A percentile compares a stretch with the other conserved stretches of the same genome.
phyloP scores from a whole-genome alignment of 2,329 filamentous ascomycete genomes.

The Chrysosporium keratinophilum region DNA sequence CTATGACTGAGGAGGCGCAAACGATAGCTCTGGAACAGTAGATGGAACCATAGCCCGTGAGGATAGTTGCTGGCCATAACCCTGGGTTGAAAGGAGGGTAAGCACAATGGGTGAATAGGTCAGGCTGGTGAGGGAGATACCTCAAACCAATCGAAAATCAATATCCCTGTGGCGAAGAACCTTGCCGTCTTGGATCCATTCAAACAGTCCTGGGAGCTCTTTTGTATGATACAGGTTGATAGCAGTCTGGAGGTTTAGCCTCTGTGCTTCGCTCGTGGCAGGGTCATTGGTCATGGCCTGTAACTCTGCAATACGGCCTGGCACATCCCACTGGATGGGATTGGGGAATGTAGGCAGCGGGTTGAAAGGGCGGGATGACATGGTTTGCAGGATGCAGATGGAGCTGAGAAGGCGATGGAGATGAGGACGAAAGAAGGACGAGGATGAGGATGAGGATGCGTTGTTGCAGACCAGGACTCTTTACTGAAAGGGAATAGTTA shows the following conservation, averaged over 20 bases:
- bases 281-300: slow-evolving; percentile 14
- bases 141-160: slow-evolving; percentile 12
- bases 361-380: slow-evolving; percentile 12
- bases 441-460: too few species aligned
- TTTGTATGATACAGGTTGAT: slow-evolving; percentile 13
- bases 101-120: slow-evolving; percentile 6
- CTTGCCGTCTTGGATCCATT: slow-evolving; percentile 13
- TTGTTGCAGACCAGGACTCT: too few species aligned
- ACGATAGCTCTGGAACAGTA: neutral
- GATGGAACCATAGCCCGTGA: slow-evolving; percentile 6
- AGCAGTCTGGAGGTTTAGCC: slow-evolving; percentile 13
- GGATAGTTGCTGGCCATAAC: slow-evolving; percentile 12
- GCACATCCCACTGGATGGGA: slow-evolving; percentile 13
- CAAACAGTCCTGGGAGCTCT: slow-evolving; percentile 12
- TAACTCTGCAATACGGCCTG: slow-evolving; percentile 13
- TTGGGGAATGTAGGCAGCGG: slow-evolving; percentile 11
- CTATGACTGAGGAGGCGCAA: neutral
- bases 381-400: too few species aligned
- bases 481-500: too few species aligned
- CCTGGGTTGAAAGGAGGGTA: slow-evolving; percentile 11
- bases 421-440: too few species aligned
- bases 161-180: slow-evolving; percentile 10
- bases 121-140: neutral
- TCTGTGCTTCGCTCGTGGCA: slow-evolving; percentile 11
- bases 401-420: too few species aligned